Conservation (phyloP, 2,329 filamentous ascomycete species). For the Aureobasidium melanogenum region DNA sequence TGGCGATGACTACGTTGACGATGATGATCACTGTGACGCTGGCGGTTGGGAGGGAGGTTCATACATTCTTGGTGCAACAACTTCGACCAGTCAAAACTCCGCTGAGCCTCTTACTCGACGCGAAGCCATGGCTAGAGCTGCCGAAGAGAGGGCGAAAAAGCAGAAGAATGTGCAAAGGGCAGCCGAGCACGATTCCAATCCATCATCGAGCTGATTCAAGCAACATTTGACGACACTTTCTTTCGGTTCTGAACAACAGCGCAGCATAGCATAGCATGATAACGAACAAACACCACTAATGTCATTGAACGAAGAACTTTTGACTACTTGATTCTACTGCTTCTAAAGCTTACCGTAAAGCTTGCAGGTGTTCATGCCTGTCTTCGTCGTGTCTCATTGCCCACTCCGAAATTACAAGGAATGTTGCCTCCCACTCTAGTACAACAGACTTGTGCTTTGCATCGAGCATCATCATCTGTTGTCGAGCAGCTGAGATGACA, state of each 20-base stretch:
- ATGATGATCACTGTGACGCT: conserved; percentile 54
- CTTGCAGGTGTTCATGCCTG: not conserved
- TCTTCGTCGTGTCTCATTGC: not conserved
- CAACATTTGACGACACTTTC: not conserved
- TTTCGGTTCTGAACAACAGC: not conserved
- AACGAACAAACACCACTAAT: not conserved
- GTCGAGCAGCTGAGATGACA: not conserved
- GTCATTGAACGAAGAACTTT: not conserved
- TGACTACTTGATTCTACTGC: not conserved
- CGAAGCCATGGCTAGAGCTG: conserved; percentile 66
- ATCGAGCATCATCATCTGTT: not conserved
- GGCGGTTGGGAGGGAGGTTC: conserved; percentile 73
- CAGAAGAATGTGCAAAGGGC: conserved; percentile 32
- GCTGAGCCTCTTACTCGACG: conserved; percentile 53
- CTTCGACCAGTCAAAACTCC: conserved; percentile 17
- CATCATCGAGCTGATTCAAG: not conserved
- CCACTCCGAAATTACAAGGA: not conserved
- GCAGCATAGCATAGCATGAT: not conserved
- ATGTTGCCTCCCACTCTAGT: not conserved
- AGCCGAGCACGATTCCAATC: not conserved
- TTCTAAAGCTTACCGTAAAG: not conserved
- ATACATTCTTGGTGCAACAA: conserved; percentile 48
- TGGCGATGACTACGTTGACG: conserved; percentile 25
- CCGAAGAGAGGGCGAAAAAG: conserved; percentile 56
- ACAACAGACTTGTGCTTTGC: not conserved